Evolutionary conservation across 352 stramenopile species (phyloP).

Genomic region (Pythium grandisporangium): DNA sequence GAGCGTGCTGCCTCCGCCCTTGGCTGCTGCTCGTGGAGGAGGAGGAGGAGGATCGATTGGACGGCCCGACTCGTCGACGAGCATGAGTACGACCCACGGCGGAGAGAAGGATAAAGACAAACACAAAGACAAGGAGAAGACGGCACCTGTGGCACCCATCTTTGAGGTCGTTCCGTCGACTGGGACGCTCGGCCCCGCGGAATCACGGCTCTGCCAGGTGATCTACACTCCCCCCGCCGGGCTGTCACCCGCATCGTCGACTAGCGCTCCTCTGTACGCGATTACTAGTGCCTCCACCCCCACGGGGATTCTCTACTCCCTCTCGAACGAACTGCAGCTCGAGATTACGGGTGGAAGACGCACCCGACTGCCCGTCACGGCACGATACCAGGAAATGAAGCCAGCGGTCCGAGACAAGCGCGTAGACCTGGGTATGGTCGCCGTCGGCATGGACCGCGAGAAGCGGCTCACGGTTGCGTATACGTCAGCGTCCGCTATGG

Average conservation of each 20-base stretch:
- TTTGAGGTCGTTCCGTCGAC: constrained; percentile 46
- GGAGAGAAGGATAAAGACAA: neutral
- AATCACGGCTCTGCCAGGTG: constrained; percentile 32
- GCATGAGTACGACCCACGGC: constrained; percentile 21
- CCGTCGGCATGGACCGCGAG: constrained; percentile 62
- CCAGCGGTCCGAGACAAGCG: constrained; percentile 56
- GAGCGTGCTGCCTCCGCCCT: constrained; percentile 16
- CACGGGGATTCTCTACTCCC: constrained; percentile 8
- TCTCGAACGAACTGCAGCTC: constrained; percentile 37
- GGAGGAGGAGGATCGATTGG: too few relatives aligned
- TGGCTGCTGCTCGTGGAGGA: constrained; percentile 2
- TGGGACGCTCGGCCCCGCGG: constrained; percentile 22
- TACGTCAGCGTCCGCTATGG: too few relatives aligned
- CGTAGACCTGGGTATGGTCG: constrained; percentile 74
- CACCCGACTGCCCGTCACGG: constrained; percentile 31
- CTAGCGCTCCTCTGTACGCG: neutral
- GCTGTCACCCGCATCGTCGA: neutral
- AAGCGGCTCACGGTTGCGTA: constrained; percentile 46
- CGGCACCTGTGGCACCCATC: constrained; percentile 7
- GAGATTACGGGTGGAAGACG: constrained; percentile 45
- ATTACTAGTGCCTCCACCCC: neutral
- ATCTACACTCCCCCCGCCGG: constrained; percentile 36
- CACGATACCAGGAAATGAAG: constrained; percentile 41
- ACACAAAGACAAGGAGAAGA: constrained; percentile 9
- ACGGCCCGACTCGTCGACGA: constrained; percentile 55